Base-by-base conservation (phyloP, 2,329 filamentous ascomycete genomes). In the Biscogniauxia mediterranea region DNA sequence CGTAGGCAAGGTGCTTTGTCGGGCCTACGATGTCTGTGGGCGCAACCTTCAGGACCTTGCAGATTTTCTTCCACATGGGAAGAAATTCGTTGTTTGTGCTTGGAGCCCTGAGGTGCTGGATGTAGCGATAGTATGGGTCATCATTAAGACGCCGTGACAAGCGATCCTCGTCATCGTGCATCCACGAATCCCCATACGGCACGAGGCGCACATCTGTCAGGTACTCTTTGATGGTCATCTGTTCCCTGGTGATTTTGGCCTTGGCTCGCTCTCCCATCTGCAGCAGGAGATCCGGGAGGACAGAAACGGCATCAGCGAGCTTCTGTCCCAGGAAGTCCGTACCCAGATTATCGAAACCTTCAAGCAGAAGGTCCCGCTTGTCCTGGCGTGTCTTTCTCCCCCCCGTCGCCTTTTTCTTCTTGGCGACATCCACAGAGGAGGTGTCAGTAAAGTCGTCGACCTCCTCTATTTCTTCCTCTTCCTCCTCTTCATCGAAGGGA, bases 61-160 rank as follows among this genome's bases (percentile, higher is more conserved):
- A 55, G 19, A 61, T 46, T 19, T 28, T 57, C 32, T 57, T 62
- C 59, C 57, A 62, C 52, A 60, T 76, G 50, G 64, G 38, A 15
- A 42, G 38, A 9, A 42, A 42, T 3, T 42, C 38, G 38, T 4
- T 42, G 15, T 42, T 42, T 17, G 5, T 42, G 38, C 5, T 42
- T 17, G 38, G 38, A 17, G 3, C 38, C 4, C 13, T 17, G 13
- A 42, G 38, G 3, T 42, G 3, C 6, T 15, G 3, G 4, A 42
- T 17, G 38, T 42, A 42, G 4, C 3, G 6, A 9, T 42, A 42
- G 13, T 42, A 42, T 42, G 3, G 38, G 38, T 42, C 13, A 17
- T 42, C 13, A 3, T 4, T 17, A 5, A 42, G 38, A 9, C 13
- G 38, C 5, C 3, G 38, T 3, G 15, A 3, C 38, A 42, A 17